Evolutionary conservation across 495 filamentous ascomycete genomes (phyloP), one percentile per base, ranked within the genome.

Genomic region (Aspergillus nanangensis): DNA sequence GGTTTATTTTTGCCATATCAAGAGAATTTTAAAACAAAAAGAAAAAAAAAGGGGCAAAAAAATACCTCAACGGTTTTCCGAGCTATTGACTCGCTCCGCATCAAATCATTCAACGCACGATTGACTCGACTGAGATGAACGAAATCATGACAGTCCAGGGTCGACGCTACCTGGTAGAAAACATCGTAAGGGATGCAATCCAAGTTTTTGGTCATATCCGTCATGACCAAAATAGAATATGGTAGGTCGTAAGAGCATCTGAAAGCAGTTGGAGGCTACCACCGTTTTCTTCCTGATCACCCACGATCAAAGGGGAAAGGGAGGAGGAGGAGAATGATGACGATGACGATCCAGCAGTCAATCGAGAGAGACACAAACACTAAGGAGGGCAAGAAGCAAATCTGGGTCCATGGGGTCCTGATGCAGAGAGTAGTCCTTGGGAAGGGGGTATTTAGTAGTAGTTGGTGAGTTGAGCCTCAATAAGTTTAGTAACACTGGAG

Each of bases 161-260:
- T 63, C 10, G 53, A 64, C 3, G 64, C 71, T 37, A 87, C 76
- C 50, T 79, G 73, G 22, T 79, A 72, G 31, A 85, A 66, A 8
- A 86, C 67, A 64, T 87, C 84, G 58, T 82, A 84, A 3, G 84
- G 82, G 27, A 86, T 55, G 38, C 60, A 56, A 38, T 67, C 62
- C 41, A 75, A 49, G 42, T 54, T 62, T 38, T 41, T 52, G 34
- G 56, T 41, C 45, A 50, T 50, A 23, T 46, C 31, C 39, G 45
- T 34, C 37, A 45, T 38, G 43, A 45, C 43, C 43, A 33, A 45
- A 22, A 20, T 3, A n/a, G 27, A 19, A 31, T 14, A 7, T 5
- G n/a, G 21, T 45, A 11, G 13, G 22, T 37, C 8, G 15, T 4
- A 8, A 19, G 24, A 38, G 17, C 43, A 45, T 45, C 43, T 45